Evolutionary conservation across 441 rosid genomes (phyloP).

Genomic region (Codiaeum variegatum): DNA sequence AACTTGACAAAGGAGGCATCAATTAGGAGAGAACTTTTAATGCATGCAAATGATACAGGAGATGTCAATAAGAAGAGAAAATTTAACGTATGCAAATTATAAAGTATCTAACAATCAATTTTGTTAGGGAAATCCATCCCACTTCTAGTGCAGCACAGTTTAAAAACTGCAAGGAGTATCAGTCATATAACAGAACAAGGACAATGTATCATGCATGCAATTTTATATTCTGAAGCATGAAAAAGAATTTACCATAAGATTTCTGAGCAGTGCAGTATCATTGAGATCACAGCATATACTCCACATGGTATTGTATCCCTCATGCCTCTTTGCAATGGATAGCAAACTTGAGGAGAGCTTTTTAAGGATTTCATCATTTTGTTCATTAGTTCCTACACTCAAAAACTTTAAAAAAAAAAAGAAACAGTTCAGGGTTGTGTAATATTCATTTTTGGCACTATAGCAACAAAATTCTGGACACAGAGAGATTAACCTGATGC

Average conservation of each 20-base stretch:
- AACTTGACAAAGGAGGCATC: neutral
- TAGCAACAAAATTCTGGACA: constrained; percentile 8
- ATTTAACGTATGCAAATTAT: neutral
- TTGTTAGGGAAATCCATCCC: neutral
- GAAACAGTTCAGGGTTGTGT: constrained; percentile 15
- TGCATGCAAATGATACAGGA: neutral
- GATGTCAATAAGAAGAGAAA: neutral
- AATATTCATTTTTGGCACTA: constrained; percentile 10
- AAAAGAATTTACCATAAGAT: constrained; percentile 63
- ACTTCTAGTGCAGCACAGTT: neutral
- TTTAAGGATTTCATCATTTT: constrained; percentile 42
- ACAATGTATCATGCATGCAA: constrained; percentile 9
- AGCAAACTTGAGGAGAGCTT: constrained; percentile 68
- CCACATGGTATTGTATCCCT: constrained; percentile 80
- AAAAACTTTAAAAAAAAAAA: constrained; percentile 48
- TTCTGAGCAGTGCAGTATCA: constrained; percentile 67
- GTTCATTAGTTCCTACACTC: constrained; percentile 37
- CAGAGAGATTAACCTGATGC: constrained; percentile 46
- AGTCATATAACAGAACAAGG: neutral
- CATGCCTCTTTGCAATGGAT: constrained; percentile 72
- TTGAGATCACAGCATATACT: constrained; percentile 78
- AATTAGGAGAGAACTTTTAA: neutral
- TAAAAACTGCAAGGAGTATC: neutral
- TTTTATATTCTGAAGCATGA: neutral
- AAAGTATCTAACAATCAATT: neutral